Evolutionary conservation across 306 rosid genomes (phyloP).

Genomic region (Trifolium pratense): DNA sequence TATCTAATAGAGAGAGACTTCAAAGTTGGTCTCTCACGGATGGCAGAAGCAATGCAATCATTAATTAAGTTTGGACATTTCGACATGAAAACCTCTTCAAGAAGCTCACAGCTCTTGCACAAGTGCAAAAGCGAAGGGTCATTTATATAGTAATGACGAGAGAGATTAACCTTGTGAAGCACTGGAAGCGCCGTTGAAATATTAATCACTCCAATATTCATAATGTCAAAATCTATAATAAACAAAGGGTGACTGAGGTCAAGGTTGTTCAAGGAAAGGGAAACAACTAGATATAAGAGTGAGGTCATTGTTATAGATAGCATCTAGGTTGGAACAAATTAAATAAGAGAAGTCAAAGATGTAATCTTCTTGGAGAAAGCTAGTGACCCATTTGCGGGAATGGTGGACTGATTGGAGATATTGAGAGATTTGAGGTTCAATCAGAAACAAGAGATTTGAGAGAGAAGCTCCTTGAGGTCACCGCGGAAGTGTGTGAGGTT

Average conservation of each 20-base stretch:
- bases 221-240: conserved; percentile 32
- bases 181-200: conserved; percentile 47
- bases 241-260: background rate
- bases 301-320: conserved; percentile 27
- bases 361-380: too few species aligned
- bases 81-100: conserved; percentile 46
- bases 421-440: too few species aligned
- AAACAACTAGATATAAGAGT: conserved; percentile 43
- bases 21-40: conserved; percentile 48
- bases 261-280: conserved; percentile 56
- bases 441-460: too few species aligned
- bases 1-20: conserved; percentile 35
- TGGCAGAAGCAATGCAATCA: conserved; percentile 36
- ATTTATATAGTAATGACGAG: conserved; percentile 60
- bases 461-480: too few species aligned
- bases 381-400: too few species aligned
- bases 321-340: too few species aligned
- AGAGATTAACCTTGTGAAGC: conserved; percentile 60
- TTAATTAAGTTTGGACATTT: too few species aligned
- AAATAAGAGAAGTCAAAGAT: too few species aligned
- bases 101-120: conserved; percentile 45
- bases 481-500: too few species aligned
- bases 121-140: conserved; percentile 48
- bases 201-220: conserved; percentile 37
- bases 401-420: too few species aligned